Evolutionary conservation across 116 monocot genomes (phyloP).

Genomic region (Trichopus zeylanicus): DNA sequence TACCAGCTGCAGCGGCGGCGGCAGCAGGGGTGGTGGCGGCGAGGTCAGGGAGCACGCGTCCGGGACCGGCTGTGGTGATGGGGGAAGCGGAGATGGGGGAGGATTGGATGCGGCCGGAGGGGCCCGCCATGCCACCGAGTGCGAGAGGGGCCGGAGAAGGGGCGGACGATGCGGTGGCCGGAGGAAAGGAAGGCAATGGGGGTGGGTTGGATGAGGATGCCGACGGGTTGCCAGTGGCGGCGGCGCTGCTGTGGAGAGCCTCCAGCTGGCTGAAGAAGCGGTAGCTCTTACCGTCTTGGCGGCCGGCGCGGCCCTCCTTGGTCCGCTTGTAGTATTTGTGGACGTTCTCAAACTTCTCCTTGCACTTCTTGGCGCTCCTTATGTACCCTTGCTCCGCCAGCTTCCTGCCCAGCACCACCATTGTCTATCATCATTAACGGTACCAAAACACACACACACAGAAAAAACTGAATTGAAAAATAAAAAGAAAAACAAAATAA

Average conservation of each 20-base stretch:
- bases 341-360: constrained; percentile 98
- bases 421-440: not conserved
- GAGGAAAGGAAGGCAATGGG: too few species aligned
- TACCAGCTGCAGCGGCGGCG: constrained; percentile 9
- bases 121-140: not conserved
- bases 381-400: constrained; percentile 65
- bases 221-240: not conserved
- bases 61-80: not conserved
- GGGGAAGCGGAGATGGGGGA: constrained; percentile 4
- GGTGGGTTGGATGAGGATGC: not conserved
- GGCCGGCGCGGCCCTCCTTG: constrained; percentile 71
- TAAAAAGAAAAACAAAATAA: not conserved
- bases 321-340: constrained; percentile 96
- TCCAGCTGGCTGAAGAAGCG: constrained; percentile 88
- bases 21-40: not conserved
- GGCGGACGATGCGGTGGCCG: too few species aligned
- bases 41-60: not conserved
- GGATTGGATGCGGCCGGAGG: constrained; percentile 7
- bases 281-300: constrained; percentile 95
- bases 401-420: constrained; percentile 35
- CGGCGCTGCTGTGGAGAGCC: constrained; percentile 35
- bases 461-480: not conserved
- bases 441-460: not conserved
- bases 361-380: constrained; percentile 90
- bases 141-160: not conserved